Base-by-base conservation (phyloP, 768 basidiomycete species). In the Phylloporus sp. region DNA sequence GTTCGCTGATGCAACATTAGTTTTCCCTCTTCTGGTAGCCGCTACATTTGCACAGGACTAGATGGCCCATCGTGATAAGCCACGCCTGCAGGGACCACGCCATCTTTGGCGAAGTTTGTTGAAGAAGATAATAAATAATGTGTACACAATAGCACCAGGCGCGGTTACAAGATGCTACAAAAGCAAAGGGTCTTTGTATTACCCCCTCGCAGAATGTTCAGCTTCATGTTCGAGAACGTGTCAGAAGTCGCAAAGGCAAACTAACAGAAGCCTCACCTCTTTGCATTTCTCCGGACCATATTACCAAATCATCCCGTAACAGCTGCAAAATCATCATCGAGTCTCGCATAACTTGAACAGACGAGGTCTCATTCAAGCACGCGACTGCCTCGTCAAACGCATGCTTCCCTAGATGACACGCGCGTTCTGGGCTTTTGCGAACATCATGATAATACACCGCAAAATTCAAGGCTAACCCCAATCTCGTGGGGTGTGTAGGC, bases 1-100 rank as follows among this genome's bases (percentile, higher is more conserved):
- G 6, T 95, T 82, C 57, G 93, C 94, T n/a, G 95, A 98, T 57
- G 95, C 95, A 7, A 99, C 95, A 0, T 71, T 99, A 18, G 94
- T 92, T 8, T 98, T 98, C 67, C 96, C 96, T 3, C 71, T 99
- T 59, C 69, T 98, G 5, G 94, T 99, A 2, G 94, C 95, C 6
- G 92, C 90, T 9, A 97, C 96, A 3, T 98, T 93, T 64, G 91
- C 87, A 11, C 71, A 76, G 57, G 71, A 70, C 35, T 41, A 58
- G 38, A 39, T 3, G 20, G 18, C 22, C 20, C 22, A 28, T 15
- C 28, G 18, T 17, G 22, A 39, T 22, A 13, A 17, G 24, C 1
- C 10, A 9, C 15, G 6, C 22, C 23, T 20, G 35, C 32, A 26
- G 21, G 23, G 13, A 5, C 3, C 33, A 18, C 20, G 33, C 42